Conservation (phyloP, 2,329 filamentous ascomycete species). For the Alternaria sp. region DNA sequence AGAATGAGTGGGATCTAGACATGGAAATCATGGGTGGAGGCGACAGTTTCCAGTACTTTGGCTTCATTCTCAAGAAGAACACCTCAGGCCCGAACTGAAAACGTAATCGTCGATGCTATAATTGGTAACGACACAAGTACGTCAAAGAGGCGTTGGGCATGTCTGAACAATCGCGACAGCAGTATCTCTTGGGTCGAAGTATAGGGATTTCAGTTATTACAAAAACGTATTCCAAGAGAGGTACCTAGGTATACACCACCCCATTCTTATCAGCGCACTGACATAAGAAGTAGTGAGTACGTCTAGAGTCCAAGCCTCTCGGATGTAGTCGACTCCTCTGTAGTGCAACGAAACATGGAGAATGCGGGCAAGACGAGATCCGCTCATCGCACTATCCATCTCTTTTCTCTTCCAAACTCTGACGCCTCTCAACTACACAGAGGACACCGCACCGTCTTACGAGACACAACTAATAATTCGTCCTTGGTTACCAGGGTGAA, state of each 20-base stretch:
- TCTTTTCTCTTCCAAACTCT: neutral
- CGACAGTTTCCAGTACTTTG: conserved; percentile 37
- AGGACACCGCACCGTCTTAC: neutral
- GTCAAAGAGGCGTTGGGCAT: neutral
- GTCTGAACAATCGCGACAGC: neutral
- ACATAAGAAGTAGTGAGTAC: neutral
- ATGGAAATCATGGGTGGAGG: conserved; percentile 32
- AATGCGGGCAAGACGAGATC: neutral
- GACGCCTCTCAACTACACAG: neutral
- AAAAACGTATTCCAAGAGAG: neutral
- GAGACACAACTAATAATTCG: conserved; percentile 6
- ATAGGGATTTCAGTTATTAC: neutral
- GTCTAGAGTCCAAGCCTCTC: neutral
- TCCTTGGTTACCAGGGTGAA: conserved; percentile 9
- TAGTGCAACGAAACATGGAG: neutral
- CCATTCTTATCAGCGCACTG: neutral
- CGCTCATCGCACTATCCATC: neutral
- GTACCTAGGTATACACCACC: neutral
- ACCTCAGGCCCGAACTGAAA: neutral
- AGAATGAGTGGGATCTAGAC: conserved; percentile 33
- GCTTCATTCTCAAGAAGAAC: conserved; percentile 14
- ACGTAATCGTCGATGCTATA: too few relatives aligned
- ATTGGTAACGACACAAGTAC: neutral
- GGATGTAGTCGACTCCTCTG: neutral
- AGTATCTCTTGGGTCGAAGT: neutral